These are phyloP conservation scores for Pestalotiopsis sp. DNA, from an alignment of 2,329 filamentous ascomycete genomes.

Conservation along the genomic window DNA sequence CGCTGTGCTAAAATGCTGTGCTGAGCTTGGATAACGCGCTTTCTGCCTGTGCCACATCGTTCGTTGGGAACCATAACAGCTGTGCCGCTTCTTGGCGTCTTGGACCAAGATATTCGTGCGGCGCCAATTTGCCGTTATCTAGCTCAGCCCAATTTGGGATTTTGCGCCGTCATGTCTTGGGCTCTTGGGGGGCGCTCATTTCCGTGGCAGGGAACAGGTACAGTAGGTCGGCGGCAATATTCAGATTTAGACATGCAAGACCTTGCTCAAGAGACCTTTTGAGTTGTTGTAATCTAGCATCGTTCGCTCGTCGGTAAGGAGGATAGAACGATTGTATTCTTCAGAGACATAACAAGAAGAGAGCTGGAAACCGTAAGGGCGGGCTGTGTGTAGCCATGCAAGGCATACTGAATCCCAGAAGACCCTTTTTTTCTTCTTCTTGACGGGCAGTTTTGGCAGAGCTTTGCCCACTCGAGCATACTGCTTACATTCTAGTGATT, in stretches of 20 bases:
- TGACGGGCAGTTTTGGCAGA: neutral
- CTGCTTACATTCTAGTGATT: neutral
- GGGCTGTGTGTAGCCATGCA: neutral
- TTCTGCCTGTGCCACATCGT: neutral
- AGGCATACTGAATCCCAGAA: neutral
- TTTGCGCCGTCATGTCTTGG: neutral
- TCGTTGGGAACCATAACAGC: neutral
- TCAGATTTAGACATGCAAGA: neutral
- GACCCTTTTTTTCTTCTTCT: no score
- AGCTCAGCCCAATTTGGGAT: neutral
- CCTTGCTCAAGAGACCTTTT: neutral
- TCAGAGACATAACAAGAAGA: neutral
- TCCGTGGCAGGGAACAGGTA: neutral
- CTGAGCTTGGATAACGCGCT: no score
- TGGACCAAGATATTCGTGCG: neutral
- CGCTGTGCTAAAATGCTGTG: no score
- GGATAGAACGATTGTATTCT: neutral
- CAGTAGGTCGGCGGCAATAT: neutral
- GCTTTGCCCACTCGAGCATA: neutral
- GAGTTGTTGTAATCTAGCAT: neutral
- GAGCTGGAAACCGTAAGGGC: neutral
- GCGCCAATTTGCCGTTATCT: neutral
- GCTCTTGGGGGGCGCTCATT: neutral
- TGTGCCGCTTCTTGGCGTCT: neutral
- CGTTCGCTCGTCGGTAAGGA: neutral